Evolutionary conservation across 169 alveolate genomes (phyloP), one percentile per base, ranked within the genome.

Genomic region (Plasmodium knowlesi): DNA sequence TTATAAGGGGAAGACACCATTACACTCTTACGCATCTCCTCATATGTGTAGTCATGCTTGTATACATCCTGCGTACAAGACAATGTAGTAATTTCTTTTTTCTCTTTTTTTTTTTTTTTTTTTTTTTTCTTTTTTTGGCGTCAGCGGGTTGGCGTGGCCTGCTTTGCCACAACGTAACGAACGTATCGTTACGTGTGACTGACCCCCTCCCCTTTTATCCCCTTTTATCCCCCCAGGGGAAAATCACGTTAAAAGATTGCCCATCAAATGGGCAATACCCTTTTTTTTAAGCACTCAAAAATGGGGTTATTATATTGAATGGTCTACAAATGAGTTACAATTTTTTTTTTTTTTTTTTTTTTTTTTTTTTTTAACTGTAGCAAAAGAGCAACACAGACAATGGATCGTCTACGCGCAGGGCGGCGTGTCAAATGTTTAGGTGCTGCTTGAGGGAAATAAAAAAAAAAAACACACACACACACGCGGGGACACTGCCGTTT

Each of bases 1-100:
- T 82, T 97, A 6, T 84, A 30, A 71, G 16, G 19, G 71, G 84
- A 39, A 34, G 5, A 78, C 39, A 12, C 37, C 30, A 3, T 9
- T 76, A 76, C 84, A 79, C 37, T 32, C 5, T 9, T 76, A 76
- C 84, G 41, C 72, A 79, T 5, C 12, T 19, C 5, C 50, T 1
- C 25, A 32, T 43, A 10, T 1, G 57, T 46, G 34, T 12, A 25
- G 14, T 25, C n/a, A 5, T 46, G 34, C 25, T 25, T 28, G 73
- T 72, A 3, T 22, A 19, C 61, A 50, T 3, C 61, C 61, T 50
- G 22, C 22, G 22, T 22, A 8, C 22, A 50, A 50, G 14, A 9
- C 22, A 14, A 22, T 50, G 61, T 14, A 12, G 61, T 14, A 14
- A 50, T 14, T 22, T 28, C 22, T 61, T 61, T 61, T 61, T 67